Base-by-base conservation (phyloP, 495 filamentous ascomycete species). In the Xylaria intraflava region DNA sequence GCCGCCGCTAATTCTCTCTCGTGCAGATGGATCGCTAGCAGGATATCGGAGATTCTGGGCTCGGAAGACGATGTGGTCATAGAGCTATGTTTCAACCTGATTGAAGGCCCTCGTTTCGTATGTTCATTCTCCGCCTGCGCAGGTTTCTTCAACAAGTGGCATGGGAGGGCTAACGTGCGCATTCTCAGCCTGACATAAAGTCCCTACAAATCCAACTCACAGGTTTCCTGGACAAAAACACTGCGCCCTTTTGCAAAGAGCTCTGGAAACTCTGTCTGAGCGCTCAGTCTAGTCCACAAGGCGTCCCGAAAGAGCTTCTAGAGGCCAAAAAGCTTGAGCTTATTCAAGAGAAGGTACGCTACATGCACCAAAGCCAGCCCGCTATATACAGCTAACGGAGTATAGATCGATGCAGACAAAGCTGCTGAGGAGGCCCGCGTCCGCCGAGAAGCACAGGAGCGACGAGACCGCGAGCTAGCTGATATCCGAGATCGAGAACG, bases 311-410 rank as follows among this genome's bases (percentile, higher is more conserved):
- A 65, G 92, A 97, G 69, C 74, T 98, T 29, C 66, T 98, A 6
- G 94, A 97, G 65, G 89, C 91, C 3, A 98, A 98, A 77, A 98
- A 96, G 71, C 72, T 87, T 19, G 93, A 97, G 65, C 74, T 98
- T 33, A 86, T 91, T 31, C 89, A 95, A 67, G 89, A 95, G 61
- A 95, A 94, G 84, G 93, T 93, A 69, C 20, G 59, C 48, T 6
- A 27, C 17, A 3, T 11, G 26, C 5, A 16, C 33, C 1, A n/a
- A 12, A 6, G 1, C 7, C 11, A 12, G 14, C 8, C 8, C 33
- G 14, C n/a, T 39, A 10, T 20, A n/a, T n/a, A 40, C 16, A 35
- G 48, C 51, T 64, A 31, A 70, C 58, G 48, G 39, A 24, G 38
- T 27, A 27, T 53, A 95, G 92, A 82, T 87, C 38, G 86, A 91